Evolutionary conservation across 1,284 basidiomycete genomes (phyloP), one percentile per base, ranked within the genome.

Genomic region (Athelia psychrophila): DNA sequence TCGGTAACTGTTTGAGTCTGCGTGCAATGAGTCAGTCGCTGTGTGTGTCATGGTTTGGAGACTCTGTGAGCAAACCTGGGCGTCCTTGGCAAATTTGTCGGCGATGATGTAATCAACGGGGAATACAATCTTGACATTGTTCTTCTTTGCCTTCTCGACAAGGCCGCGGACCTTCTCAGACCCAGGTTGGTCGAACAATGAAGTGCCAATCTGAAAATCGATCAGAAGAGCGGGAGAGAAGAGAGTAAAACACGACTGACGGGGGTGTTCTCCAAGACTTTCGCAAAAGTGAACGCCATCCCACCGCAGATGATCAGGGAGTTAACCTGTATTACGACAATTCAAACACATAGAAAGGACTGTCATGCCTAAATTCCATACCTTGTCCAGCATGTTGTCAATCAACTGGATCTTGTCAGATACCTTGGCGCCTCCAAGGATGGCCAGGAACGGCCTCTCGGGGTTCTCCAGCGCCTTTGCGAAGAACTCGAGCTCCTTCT

Each of bases 211-310:
- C 88, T 86, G 56, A 56, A 56, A 51, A 50, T 48, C 46, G 36
- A 33, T 12, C 42, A 23, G 33, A 44, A 36, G 38, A 54, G 16
- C 16, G 24, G 15, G n/a, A 18, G 38, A 22, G 33, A 19, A 35
- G 13, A 32, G 32, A 15, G 35, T 36, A 1, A 16, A 22, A 20
- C 18, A 33, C 50, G 45, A 68, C 80, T 60, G 62, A 91, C 91
- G 47, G 84, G 65, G 54, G 96, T 81, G 59, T 84, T 80, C 56
- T 98, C 81, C 50, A 98, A 79, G 6, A 87, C 91, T 80, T 98
- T 99, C 77, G 97, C 96, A 82, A 99, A 99, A 56, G 96, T 99
- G 76, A 98, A 99, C 47, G 94, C 93, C 96, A 99, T 99, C 46
- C 96, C 96, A 67, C 97, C 97, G 63, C 93, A 93, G 63, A 99